Percentiles rank a stretch among this genome's conserved stretches.
Conservation (phyloP, 2,329 filamentous ascomycete species). For the Aspergillus transmontanensis region DNA sequence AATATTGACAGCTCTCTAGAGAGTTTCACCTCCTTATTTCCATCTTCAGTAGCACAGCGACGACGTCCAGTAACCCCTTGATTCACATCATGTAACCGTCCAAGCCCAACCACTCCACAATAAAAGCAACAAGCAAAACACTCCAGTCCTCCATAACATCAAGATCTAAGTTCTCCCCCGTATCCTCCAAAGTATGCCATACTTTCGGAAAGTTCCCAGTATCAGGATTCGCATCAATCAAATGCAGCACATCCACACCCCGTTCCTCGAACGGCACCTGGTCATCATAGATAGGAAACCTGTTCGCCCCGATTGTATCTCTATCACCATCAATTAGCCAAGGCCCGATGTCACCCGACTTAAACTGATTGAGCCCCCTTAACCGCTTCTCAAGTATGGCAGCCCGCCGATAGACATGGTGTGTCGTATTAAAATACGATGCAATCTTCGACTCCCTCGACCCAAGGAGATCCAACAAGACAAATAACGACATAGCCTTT, state of each 20-base stretch:
- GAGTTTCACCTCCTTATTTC: neutral
- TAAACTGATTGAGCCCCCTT: conserved; percentile 43
- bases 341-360: conserved; percentile 23
- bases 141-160: conserved; percentile 84
- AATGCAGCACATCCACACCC: conserved; percentile 83
- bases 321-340: conserved; percentile 69
- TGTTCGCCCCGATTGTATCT: conserved; percentile 39
- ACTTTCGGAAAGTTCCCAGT: conserved; percentile 66
- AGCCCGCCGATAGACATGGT: conserved; percentile 85
- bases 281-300: conserved; percentile 70
- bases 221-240: conserved; percentile 70
- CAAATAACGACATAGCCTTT: conserved; percentile 78
- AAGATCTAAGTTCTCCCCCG: conserved; percentile 79
- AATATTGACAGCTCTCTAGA: neutral
- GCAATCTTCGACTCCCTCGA: conserved; percentile 67
- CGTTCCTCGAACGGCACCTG: conserved; percentile 85
- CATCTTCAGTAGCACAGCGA: too few species aligned
- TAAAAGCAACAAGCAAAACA: conserved; percentile 78
- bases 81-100: conserved; percentile 51
- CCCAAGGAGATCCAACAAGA: conserved; percentile 88
- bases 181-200: conserved; percentile 84
- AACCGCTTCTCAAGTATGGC: conserved; percentile 73
- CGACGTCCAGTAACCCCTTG: too few species aligned
- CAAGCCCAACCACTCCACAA: conserved; percentile 88
- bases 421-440: conserved; percentile 84